phyloP scores from a whole-genome alignment of 495 filamentous ascomycete species.

The Aspergillus baeticus region DNA sequence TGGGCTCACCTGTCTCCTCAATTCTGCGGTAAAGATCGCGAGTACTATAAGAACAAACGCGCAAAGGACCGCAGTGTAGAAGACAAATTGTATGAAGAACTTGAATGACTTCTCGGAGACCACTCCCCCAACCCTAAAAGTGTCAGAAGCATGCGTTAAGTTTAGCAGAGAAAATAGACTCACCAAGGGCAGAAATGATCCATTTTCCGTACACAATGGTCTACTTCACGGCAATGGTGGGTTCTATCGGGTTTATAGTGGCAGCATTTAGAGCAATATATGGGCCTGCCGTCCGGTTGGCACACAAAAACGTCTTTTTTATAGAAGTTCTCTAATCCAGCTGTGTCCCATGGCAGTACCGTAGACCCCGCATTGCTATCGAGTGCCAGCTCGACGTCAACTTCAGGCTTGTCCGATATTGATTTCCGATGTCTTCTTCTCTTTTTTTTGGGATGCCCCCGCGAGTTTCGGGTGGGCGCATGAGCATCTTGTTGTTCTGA shows the following conservation, averaged over 20 bases:
- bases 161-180: slow-evolving; percentile 12
- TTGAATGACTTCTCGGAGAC: slow-evolving; percentile 84
- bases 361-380: slow-evolving; percentile 20
- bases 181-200: slow-evolving; percentile 94
- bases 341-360: slow-evolving; percentile 25
- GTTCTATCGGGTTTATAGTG: slow-evolving; percentile 83
- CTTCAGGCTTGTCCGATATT: slow-evolving; percentile 20
- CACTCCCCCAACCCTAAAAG: slow-evolving; percentile 73
- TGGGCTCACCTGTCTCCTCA: slow-evolving; percentile 33
- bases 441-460: slow-evolving; percentile 16
- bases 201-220: slow-evolving; percentile 81
- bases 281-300: slow-evolving; percentile 72
- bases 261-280: slow-evolving; percentile 75
- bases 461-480: slow-evolving; percentile 16
- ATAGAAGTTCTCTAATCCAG: slow-evolving; percentile 60
- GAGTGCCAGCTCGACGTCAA: slow-evolving; percentile 26
- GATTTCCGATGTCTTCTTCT: slow-evolving; percentile 17
- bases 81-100: slow-evolving; percentile 83
- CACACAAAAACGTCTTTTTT: slow-evolving; percentile 80
- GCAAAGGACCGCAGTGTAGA: slow-evolving; percentile 69
- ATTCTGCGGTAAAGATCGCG: slow-evolving; percentile 54
- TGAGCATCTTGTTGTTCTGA: slow-evolving; percentile 17
- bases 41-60: slow-evolving; percentile 58
- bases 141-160: slow-evolving; percentile 19
- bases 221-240: slow-evolving; percentile 80